Percentiles rank a stretch among this genome's conserved stretches.
Evolutionary conservation across 768 basidiomycete genomes (phyloP).

Genomic region (Pulveroboletus sp.): DNA sequence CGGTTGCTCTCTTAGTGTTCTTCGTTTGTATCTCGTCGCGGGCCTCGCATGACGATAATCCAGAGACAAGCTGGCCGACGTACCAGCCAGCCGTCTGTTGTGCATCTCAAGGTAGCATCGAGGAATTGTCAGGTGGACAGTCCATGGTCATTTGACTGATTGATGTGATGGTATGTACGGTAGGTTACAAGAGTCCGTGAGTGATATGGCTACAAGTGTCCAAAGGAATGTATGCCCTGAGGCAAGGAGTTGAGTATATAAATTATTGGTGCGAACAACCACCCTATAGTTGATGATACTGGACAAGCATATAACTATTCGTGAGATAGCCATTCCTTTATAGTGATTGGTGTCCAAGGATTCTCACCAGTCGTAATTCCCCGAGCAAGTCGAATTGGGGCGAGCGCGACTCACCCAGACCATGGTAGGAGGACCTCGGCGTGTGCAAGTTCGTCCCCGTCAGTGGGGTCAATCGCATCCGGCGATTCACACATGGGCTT

Average conservation of each 20-base stretch:
- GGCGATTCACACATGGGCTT: conserved; percentile 22
- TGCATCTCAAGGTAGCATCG: background rate
- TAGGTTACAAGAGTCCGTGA: conserved; percentile 5
- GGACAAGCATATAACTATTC: background rate
- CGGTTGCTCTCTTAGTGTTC: background rate
- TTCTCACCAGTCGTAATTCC: background rate
- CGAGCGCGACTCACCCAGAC: background rate
- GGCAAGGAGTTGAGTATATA: background rate
- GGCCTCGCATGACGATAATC: conserved; percentile 10
- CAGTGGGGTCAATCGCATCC: conserved; percentile 7
- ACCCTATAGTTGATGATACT: conserved; percentile 7
- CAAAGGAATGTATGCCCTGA: background rate
- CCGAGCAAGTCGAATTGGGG: background rate
- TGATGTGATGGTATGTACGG: background rate
- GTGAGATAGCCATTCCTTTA: background rate
- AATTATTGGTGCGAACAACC: background rate
- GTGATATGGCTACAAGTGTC: conserved; percentile 6
- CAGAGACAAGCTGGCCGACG: conserved; percentile 8
- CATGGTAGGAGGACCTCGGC: background rate
- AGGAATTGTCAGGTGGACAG: background rate
- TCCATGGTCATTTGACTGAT: background rate
- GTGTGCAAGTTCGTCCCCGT: background rate
- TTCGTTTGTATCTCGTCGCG: conserved; percentile 15
- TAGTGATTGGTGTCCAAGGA: background rate
- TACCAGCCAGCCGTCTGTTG: conserved; percentile 5